Evolutionary conservation across 2,329 filamentous ascomycete genomes (phyloP).

Genomic region (Cordyceps sp.): DNA sequence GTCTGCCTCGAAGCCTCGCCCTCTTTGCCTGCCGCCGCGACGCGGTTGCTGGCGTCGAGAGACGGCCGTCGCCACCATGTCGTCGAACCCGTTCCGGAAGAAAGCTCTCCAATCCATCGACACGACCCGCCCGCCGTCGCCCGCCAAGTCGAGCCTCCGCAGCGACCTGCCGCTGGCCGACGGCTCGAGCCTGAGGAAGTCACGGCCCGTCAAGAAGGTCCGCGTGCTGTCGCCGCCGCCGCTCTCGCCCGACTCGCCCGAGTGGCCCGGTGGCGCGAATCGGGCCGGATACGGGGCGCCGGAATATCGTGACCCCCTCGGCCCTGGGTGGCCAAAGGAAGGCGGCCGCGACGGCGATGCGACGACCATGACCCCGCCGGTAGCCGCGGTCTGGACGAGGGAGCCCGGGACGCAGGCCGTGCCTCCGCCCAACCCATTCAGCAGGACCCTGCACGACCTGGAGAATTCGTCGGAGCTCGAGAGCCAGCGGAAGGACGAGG

Average conservation of each 20-base stretch:
- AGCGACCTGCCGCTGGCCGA: constrained; percentile 2
- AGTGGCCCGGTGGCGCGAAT: too few species aligned
- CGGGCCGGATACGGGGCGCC: too few species aligned
- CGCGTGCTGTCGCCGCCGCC: constrained; percentile 49
- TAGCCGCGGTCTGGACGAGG: constrained; percentile 2
- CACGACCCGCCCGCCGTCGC: constrained; percentile 5
- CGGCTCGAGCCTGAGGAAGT: constrained; percentile 15
- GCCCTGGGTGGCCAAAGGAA: not conserved
- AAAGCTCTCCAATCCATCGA: constrained; percentile 5
- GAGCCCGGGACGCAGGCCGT: not conserved
- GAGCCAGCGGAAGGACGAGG: constrained; percentile 14
- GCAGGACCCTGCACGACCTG: constrained; percentile 35
- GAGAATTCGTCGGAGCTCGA: constrained; percentile 20
- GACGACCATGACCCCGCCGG: constrained; percentile 7
- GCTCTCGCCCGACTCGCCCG: constrained; percentile 35
- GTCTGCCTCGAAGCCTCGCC: too few species aligned
- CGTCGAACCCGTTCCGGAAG: constrained; percentile 10
- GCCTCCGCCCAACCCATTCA: constrained; percentile 27
- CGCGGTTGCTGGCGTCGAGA: too few species aligned
- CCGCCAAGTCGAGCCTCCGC: constrained; percentile 6
- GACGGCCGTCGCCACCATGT: too few species aligned
- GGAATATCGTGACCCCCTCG: too few species aligned
- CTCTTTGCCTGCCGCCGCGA: too few species aligned
- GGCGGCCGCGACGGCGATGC: constrained; percentile 9
- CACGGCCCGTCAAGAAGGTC: constrained; percentile 48